These are phyloP conservation scores for Arabidopsis arenosa DNA, from an alignment of 345 rosid genomes.

Conservation along the genomic window DNA sequence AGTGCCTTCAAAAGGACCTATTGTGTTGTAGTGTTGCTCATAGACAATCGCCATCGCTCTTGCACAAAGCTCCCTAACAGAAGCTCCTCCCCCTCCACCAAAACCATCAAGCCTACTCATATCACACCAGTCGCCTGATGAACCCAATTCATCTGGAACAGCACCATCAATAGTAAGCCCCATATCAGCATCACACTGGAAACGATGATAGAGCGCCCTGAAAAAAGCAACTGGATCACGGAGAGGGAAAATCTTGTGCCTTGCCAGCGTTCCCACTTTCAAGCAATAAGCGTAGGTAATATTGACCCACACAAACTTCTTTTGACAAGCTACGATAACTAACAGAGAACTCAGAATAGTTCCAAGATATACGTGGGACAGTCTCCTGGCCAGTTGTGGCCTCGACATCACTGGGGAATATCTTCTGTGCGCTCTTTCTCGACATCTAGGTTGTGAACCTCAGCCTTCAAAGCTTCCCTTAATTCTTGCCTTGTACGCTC, in stretches of 20 bases:
- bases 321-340: constrained; percentile 92
- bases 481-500: constrained; percentile 98
- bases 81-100: constrained; percentile 98
- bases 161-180: constrained; percentile 97
- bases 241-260: constrained; percentile 96
- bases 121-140: constrained; percentile 99
- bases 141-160: constrained; percentile 93
- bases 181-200: constrained; percentile 96
- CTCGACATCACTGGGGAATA: constrained; percentile 71
- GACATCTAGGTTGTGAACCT: constrained; percentile 93
- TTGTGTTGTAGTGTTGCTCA: constrained; percentile 82
- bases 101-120: constrained; percentile 97
- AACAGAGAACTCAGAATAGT: constrained; percentile 92
- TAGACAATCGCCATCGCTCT: constrained; percentile 99
- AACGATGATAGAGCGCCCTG: constrained; percentile 97
- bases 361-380: constrained; percentile 93
- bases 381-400: constrained; percentile 68
- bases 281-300: constrained; percentile 95
- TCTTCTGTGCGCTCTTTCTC: constrained; percentile 98
- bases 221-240: constrained; percentile 97
- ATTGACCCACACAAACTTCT: constrained; percentile 99
- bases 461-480: constrained; percentile 95
- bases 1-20: constrained; percentile 97
- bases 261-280: constrained; percentile 90
- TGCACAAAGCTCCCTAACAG: constrained; percentile 99